Base-by-base conservation (phyloP, 1,284 basidiomycete species). In the Marasmius tenuissimus region DNA sequence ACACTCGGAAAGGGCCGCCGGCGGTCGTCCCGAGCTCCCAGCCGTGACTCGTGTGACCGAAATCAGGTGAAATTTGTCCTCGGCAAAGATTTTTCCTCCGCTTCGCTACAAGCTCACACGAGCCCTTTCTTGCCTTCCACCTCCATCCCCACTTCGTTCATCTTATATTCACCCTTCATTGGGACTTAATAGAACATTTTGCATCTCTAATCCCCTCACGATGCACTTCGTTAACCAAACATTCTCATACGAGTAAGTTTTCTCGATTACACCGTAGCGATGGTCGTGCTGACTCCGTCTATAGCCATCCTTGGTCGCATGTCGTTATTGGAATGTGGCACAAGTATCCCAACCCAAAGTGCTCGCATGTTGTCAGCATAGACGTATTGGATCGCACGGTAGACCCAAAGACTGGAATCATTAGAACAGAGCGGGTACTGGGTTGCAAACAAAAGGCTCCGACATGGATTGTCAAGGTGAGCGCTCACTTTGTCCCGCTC, bases 311-410 rank as follows among this genome's bases (percentile, higher is more conserved):
- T 60, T 94, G 93, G 84, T 84, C 88, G 55, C 93, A 94, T 78
- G 92, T 94, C 67, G 85, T 94, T 67, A 89, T 90, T 72, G 91
- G 91, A 68, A 91, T 96, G 81, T 94, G 93, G 89, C 91, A 93
- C 69, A 98, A 98, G 81, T 98, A 98, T 75, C 96, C 96, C 53
- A 97, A 97, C 73, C 92, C 94, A 52, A 89, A 92, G 70, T 94
- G 95, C 71, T 87, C 92, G 8, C 96, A 98, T 75, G 96, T 98
- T 66, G 82, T 93, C 67, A 93, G 91, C 64, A 87, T 98, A 69
- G 96, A 98, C 75, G 94, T 95, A 20, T 67, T 97, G 58, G 89
- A 93, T 74, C 88, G 94, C 63, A 83, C 88, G 9, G 83, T 97
- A 37, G 91, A 97, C 76, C 85, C 92, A 20, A 73, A 82, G 57